These are phyloP conservation scores for Kondoa malvinella DNA, from an alignment of 768 basidiomycete genomes.

Conservation along the genomic window DNA sequence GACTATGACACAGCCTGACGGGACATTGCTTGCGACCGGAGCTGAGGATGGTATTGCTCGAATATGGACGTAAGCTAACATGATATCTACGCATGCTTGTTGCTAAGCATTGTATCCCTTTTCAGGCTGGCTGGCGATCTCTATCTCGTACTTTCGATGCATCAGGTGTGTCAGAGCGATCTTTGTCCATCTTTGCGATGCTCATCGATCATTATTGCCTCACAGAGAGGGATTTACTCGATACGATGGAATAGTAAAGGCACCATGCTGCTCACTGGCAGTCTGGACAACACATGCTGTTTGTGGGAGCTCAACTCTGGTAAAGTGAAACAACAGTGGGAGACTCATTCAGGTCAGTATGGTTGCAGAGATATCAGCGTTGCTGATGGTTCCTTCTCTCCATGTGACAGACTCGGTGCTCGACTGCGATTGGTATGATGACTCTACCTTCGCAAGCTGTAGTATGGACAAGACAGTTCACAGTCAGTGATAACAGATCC, in stretches of 20 bases:
- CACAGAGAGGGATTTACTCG: constrained; percentile 10
- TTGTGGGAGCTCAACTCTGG: constrained; percentile 27
- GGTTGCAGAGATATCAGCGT: not conserved
- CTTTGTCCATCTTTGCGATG: not conserved
- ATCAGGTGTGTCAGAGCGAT: constrained; percentile 12
- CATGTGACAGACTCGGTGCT: constrained; percentile 21
- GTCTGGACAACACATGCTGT: constrained; percentile 27
- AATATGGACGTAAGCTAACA: constrained; percentile 27
- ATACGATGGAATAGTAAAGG: constrained; percentile 25
- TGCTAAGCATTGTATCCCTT: not conserved
- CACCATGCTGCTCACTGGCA: constrained; percentile 26
- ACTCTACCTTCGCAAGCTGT: constrained; percentile 22
- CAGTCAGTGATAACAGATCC: constrained; percentile 20
- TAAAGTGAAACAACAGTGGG: constrained; percentile 26
- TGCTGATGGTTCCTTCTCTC: too few species aligned
- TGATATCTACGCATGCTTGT: not conserved
- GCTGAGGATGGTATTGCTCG: constrained; percentile 29
- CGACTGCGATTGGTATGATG: constrained; percentile 27
- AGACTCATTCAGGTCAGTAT: constrained; percentile 18
- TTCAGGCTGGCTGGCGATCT: constrained; percentile 20
- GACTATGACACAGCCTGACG: constrained; percentile 14
- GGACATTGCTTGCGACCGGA: constrained; percentile 27
- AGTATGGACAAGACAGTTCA: constrained; percentile 24
- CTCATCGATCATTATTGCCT: not conserved
- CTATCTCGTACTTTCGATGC: constrained; percentile 26